Evolutionary conservation across 371 early-diverging fungal species (phyloP), one percentile per base, ranked within the genome.

Genomic region (Amoeboaphelidium protococcarum): DNA sequence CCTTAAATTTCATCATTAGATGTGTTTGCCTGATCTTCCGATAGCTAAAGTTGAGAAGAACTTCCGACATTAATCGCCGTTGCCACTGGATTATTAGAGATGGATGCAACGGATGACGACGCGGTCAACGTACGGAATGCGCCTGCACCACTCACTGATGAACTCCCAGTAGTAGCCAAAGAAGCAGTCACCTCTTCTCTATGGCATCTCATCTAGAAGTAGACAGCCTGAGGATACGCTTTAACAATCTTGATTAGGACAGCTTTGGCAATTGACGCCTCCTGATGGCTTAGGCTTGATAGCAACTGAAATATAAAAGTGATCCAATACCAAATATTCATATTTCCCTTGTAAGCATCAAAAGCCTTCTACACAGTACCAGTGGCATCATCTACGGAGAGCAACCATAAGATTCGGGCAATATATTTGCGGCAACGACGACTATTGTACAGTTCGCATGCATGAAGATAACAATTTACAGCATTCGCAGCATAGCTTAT

Each of bases 261-360:
- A 22, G 69, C 65, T 40, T 74, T 70, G 0, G 85, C 80, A 62
- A 80, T 78, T 48, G 65, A 63, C 3, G 82, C 74, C 52, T n/a
- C n/a, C n/a, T n/a, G n/a, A n/a, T n/a, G n/a, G n/a, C n/a, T n/a
- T n/a, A n/a, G n/a, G n/a, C n/a, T n/a, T 2, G 71, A 61, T 40
- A 97, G 60, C 24, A 97, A 68, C 60, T 97, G 95, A 1, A 96
- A 95, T 44, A 97, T 82, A 56, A 91, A 91, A 0, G 83, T 82
- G 47, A 90, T 82, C 94, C 96, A 97, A 61, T 87, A 89, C 94
- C 92, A 92, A 6, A 80, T 67, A 3, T 89, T 85, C 52, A 78
- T 65, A 37, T 91, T 92, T 6, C 78, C 75, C 53, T 85, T 88
- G 67, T 80, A 84, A 1, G 66, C 64, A 48, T 90, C 89, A 52